Percentiles rank a stretch among this genome's conserved stretches.
Evolutionary conservation across 2,329 filamentous ascomycete genomes (phyloP).

Genomic region (Pseudogymnoascus pannorum): DNA sequence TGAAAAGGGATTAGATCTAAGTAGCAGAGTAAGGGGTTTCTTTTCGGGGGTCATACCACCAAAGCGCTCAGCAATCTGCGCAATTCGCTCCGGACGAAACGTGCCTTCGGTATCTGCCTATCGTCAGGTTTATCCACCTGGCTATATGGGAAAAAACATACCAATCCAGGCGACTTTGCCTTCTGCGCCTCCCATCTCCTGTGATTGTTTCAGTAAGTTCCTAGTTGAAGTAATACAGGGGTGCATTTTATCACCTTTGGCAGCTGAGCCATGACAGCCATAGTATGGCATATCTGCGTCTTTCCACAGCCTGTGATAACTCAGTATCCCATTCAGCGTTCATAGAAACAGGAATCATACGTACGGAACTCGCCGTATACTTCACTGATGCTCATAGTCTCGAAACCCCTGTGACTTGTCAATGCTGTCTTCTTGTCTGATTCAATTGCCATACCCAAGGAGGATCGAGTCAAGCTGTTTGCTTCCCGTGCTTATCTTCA

Average conservation of each 20-base stretch:
- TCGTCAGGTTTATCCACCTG: neutral
- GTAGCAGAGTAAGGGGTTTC: neutral
- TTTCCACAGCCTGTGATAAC: slow-evolving; percentile 49
- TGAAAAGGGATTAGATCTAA: slow-evolving; percentile 17
- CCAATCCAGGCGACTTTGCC: slow-evolving; percentile 64
- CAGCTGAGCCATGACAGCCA: slow-evolving; percentile 55
- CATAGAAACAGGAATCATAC: slow-evolving; percentile 10
- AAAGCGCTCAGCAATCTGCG: slow-evolving; percentile 60
- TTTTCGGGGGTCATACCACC: slow-evolving; percentile 31
- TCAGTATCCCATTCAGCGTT: neutral
- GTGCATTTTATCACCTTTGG: slow-evolving; percentile 34
- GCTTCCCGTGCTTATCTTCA: slow-evolving; percentile 62
- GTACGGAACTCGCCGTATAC: slow-evolving; percentile 52
- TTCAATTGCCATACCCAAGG: slow-evolving; percentile 42
- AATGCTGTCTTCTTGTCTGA: neutral
- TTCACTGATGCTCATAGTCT: slow-evolving; percentile 63
- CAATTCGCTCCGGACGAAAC: slow-evolving; percentile 59
- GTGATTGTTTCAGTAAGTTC: slow-evolving; percentile 12
- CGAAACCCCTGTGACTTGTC: slow-evolving; percentile 47
- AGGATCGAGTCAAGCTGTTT: slow-evolving; percentile 60
- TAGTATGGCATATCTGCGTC: slow-evolving; percentile 62
- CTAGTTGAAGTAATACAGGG: neutral
- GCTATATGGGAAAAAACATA: slow-evolving; percentile 20
- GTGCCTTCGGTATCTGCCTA: slow-evolving; percentile 51
- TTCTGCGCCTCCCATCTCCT: slow-evolving; percentile 57